These are phyloP conservation scores for Kodamaea leandrae DNA, from an alignment of 805 yeast genomes.

Conservation along the genomic window DNA sequence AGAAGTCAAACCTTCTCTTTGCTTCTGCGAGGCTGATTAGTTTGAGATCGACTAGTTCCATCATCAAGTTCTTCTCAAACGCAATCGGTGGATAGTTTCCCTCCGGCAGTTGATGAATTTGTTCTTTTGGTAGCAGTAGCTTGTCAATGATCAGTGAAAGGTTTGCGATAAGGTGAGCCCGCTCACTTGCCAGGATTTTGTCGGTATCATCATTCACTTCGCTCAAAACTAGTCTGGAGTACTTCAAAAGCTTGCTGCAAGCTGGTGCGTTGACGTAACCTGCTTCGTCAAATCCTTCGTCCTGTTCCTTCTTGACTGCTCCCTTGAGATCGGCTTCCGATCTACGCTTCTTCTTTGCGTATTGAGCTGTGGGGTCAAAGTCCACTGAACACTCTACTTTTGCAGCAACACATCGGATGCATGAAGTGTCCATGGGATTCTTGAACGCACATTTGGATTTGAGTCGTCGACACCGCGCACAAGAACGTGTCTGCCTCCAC, in stretches of 20 bases:
- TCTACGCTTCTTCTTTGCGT: conserved; percentile 19
- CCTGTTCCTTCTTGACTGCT: neutral
- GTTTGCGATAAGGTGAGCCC: conserved; percentile 5
- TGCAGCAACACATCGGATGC: conserved; percentile 45
- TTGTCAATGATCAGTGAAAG: conserved; percentile 3
- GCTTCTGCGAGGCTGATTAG: conserved; percentile 26
- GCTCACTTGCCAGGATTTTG: neutral
- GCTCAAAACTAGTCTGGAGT: conserved; percentile 2
- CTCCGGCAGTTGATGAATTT: neutral
- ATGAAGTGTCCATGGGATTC: conserved; percentile 42
- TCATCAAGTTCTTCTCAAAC: conserved; percentile 7
- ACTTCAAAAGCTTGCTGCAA: conserved; percentile 2
- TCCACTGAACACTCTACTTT: conserved; percentile 49
- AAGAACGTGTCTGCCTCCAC: conserved; percentile 49
- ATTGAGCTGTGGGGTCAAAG: conserved; percentile 48
- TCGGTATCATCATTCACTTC: conserved; percentile 3
- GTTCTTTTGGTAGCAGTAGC: conserved; percentile 4
- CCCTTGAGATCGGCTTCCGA: conserved; percentile 12
- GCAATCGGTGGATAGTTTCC: conserved; percentile 6
- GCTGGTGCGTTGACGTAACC: neutral
- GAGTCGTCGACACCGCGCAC: conserved; percentile 54
- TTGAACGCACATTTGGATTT: conserved; percentile 53
- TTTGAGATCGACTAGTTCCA: neutral
- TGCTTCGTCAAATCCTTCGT: neutral
- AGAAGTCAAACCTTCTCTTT: conserved; percentile 30